Evolutionary conservation across 768 basidiomycete species (phyloP).

Genomic region (Hypholoma fasciculare): DNA sequence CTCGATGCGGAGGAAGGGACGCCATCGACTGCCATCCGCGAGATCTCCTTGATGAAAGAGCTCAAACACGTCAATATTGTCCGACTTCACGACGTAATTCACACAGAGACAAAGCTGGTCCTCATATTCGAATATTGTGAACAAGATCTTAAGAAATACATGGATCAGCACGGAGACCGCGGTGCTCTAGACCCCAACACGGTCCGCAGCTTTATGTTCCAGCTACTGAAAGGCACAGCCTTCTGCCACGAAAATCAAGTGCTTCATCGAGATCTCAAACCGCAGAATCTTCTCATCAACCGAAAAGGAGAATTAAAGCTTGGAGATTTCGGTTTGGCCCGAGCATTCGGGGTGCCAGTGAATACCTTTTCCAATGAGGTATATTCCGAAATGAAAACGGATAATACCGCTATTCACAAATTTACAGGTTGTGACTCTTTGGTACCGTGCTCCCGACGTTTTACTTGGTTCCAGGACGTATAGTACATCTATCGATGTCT

Average conservation of each 20-base stretch:
- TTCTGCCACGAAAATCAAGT: conserved; percentile 99
- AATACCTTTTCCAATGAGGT: conserved; percentile 99
- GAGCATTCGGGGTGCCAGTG: conserved; percentile 98
- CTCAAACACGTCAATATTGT: conserved; percentile 99
- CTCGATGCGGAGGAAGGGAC: conserved; percentile 99
- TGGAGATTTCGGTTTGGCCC: conserved; percentile 95
- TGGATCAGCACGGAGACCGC: conserved; percentile 97
- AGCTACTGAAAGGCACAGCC: conserved; percentile 94
- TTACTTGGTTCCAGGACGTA: conserved; percentile 96
- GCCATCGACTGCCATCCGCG: conserved; percentile 96
- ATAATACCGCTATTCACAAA: not conserved
- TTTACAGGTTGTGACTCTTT: conserved; percentile 88
- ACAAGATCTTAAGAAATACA: conserved; percentile 98
- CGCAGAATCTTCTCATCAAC: conserved; percentile 97
- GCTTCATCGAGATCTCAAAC: conserved; percentile 95
- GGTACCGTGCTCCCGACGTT: conserved; percentile 99
- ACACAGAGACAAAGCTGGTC: conserved; percentile 96
- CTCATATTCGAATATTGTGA: conserved; percentile 99
- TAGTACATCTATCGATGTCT: conserved; percentile 97
- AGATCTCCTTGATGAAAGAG: conserved; percentile 99
- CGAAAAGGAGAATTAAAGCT: conserved; percentile 95
- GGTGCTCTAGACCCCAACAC: conserved; percentile 90
- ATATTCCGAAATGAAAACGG: conserved; percentile 4
- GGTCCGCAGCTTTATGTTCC: conserved; percentile 97
- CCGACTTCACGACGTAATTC: conserved; percentile 96